Base-by-base conservation (phyloP, 2,329 filamentous ascomycete genomes). In the Orbilia oligospora region DNA sequence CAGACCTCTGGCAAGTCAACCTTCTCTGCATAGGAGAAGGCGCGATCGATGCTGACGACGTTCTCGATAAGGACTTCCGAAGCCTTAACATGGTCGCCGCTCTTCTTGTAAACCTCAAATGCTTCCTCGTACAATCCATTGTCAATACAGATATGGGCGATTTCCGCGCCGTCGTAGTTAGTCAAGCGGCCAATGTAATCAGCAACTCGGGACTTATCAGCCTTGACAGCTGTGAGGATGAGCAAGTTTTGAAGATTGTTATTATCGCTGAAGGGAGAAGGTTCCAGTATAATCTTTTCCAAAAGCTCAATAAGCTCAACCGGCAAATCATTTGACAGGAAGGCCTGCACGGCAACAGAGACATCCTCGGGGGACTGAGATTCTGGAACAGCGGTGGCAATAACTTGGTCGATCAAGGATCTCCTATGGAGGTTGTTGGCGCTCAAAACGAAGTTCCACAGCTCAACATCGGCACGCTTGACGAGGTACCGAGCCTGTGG, bases 221-320 rank as follows among this genome's bases (percentile, higher is more conserved):
- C 94, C 87, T 97, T 97, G 82, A 94, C 94, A 53, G 97, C 96
- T 27, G 96, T 99, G 83, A 98, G 91, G 88, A 99, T 93, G 79
- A 99, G 90, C 77, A 99, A 86, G 85, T 99, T 99, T 86, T 99
- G 97, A 73, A 99, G 88, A 84, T 93, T 97, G 83, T 93, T 90
- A 85, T 99, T 99, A 86, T 99, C 97, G 83, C 93, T 97, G 88
- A 99, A 99, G 4, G 93, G 93, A 3, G 95, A 97, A n/a, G 96
- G 97, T 87, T 99, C 96, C n/a, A 99, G 87, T 36, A 99, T 95
- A 81, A 99, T 99, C 90, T 98, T 99, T 88, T 99, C 97, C 18
- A 99, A 89, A 44, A 99, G 90, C 85, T 99, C 97, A 82, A 99
- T 98, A 65, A 99, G 89, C 87, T 99, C 96, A 3, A 91, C 91